phyloP scores from a whole-genome alignment of 352 stramenopile species.

The Aphanomyces euteiches region DNA sequence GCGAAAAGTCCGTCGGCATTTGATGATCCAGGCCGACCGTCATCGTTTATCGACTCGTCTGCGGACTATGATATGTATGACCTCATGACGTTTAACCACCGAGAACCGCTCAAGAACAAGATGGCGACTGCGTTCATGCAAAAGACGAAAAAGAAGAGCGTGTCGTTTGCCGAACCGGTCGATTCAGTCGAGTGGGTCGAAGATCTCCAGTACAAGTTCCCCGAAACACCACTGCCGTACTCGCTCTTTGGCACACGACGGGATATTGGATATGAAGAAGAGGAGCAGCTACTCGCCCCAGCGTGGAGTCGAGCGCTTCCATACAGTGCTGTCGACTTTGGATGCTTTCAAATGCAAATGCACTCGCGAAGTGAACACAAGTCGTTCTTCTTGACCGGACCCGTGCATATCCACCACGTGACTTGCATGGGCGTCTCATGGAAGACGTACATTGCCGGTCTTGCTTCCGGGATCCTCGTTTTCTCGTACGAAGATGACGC shows the following conservation, averaged over 20 bases:
- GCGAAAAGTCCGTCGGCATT: not conserved
- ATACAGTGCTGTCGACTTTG: constrained; percentile 27
- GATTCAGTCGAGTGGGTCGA: constrained; percentile 5
- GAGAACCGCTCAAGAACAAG: not conserved
- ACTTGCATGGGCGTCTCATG: constrained; percentile 22
- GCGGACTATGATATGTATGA: constrained; percentile 14
- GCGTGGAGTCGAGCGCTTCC: constrained; percentile 11
- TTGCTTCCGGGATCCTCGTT: constrained; percentile 4
- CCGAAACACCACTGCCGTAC: not conserved
- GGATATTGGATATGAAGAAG: constrained; percentile 23
- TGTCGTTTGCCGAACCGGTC: constrained; percentile 6
- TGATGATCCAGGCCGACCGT: not conserved
- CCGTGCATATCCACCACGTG: constrained; percentile 23
- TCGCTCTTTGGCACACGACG: constrained; percentile 17
- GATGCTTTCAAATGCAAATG: constrained; percentile 10
- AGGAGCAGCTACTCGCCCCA: constrained; percentile 19
- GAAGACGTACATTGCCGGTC: constrained; percentile 24
- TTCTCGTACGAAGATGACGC: constrained; percentile 15
- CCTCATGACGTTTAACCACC: constrained; percentile 18
- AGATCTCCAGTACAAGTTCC: constrained; percentile 17
- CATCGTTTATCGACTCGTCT: not conserved
- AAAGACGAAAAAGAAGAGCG: not conserved
- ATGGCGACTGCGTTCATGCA: not conserved
- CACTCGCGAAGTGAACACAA: not conserved
- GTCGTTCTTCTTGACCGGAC: constrained; percentile 10